These are phyloP conservation scores for Asterella californica DNA, from an alignment of 225 moss, liverwort and hornwort species.

Conservation along the genomic window DNA sequence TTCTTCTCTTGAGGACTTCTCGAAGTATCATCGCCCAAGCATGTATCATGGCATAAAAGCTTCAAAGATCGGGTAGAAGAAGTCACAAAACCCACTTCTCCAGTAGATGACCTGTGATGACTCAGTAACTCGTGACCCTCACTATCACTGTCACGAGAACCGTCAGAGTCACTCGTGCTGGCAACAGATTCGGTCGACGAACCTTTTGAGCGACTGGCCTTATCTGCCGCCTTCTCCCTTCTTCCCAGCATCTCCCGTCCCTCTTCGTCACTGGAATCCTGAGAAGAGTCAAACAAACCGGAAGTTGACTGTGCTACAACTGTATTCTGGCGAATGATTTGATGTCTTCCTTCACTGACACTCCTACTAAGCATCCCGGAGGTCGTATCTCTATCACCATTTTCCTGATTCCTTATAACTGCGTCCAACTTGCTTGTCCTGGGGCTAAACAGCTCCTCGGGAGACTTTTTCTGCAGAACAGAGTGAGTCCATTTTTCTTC, in stretches of 20 bases:
- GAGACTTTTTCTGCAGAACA: slow-evolving; percentile 39
- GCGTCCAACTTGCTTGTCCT: slow-evolving; percentile 14
- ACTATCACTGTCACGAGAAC: slow-evolving; percentile 21
- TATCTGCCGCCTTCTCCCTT: background rate
- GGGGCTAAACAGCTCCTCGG: slow-evolving; percentile 32
- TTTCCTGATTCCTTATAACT: background rate
- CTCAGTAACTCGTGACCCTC: slow-evolving; percentile 16
- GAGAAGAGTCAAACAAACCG: slow-evolving; percentile 11
- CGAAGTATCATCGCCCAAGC: background rate
- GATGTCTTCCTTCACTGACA: slow-evolving; percentile 27
- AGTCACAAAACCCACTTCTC: slow-evolving; percentile 5
- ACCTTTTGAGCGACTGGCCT: background rate
- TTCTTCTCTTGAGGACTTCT: slow-evolving; percentile 12
- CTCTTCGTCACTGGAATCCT: slow-evolving; percentile 33
- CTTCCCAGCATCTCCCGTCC: slow-evolving; percentile 39
- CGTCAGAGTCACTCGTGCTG: slow-evolving; percentile 7
- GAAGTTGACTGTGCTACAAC: background rate
- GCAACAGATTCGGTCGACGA: background rate
- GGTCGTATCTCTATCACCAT: slow-evolving; percentile 6
- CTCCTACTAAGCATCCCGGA: slow-evolving; percentile 17
- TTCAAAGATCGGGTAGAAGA: background rate
- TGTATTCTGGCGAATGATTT: background rate
- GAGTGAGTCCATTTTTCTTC: slow-evolving; percentile 65
- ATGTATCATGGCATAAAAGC: background rate
- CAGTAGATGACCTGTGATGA: background rate